Evolutionary conservation across 2,329 filamentous ascomycete species (phyloP).

Genomic region (Fusarium albidum): DNA sequence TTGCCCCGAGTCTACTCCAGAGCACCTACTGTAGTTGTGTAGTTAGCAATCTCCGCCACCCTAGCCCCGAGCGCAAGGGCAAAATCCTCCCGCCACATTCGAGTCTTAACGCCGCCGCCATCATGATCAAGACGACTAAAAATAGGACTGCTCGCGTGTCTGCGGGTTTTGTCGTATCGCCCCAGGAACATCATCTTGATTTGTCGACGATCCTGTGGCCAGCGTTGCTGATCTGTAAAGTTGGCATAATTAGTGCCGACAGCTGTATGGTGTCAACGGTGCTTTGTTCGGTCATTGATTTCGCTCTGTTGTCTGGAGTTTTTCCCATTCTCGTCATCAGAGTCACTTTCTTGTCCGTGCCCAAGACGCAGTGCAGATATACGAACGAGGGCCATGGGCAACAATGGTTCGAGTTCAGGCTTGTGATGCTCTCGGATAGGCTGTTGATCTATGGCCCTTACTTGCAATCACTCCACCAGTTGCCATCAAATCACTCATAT

Average conservation of each 20-base stretch:
- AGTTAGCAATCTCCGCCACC: not conserved
- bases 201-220: conserved; percentile 7
- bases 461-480: not conserved
- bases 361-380: not conserved
- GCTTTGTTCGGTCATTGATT: not conserved
- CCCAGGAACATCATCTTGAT: conserved; percentile 28
- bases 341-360: not conserved
- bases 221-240: conserved; percentile 12
- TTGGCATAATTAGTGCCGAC: conserved; percentile 3
- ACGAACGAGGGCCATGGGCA: not conserved
- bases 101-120: not conserved
- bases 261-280: not conserved
- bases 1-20: too few relatives aligned
- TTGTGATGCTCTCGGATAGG: too few relatives aligned
- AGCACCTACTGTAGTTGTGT: too few relatives aligned
- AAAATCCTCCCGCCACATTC: conserved; percentile 8
- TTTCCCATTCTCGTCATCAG: not conserved
- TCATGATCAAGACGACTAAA: conserved; percentile 21
- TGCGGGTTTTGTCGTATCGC: conserved; percentile 17
- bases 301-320: conserved; percentile 1
- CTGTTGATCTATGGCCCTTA: not conserved
- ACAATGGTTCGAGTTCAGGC: too few relatives aligned
- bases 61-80: conserved; percentile 1
- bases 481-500: not conserved
- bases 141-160: conserved; percentile 39